phyloP scores from a whole-genome alignment of 768 basidiomycete species.

The Favolaschia claudopus region DNA sequence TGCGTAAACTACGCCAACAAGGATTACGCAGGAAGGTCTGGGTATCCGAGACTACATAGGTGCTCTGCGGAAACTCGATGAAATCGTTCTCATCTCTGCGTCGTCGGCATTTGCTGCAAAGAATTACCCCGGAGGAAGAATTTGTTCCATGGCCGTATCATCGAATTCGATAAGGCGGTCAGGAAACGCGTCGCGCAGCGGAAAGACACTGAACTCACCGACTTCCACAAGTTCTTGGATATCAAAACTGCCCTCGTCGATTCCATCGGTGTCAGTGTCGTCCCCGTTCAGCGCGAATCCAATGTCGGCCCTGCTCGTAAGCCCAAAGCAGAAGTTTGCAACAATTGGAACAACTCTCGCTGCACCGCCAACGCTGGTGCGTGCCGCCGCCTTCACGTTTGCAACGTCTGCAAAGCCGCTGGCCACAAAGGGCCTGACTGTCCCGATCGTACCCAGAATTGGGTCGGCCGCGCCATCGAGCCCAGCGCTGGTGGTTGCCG shows the following conservation, averaged over 20 bases:
- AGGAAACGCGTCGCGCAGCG: background rate
- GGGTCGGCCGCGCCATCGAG: background rate
- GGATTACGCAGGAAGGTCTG: too few species aligned
- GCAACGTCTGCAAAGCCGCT: background rate
- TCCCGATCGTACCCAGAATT: constrained; percentile 2
- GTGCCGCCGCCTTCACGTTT: constrained; percentile 1
- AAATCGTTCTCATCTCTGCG: too few species aligned
- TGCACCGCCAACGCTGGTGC: background rate
- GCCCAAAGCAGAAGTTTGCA: background rate
- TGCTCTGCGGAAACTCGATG: too few species aligned
- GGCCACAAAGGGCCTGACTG: constrained; percentile 9
- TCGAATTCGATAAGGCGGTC: constrained; percentile 17
- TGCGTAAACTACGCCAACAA: too few species aligned
- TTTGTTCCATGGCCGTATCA: constrained; percentile 13
- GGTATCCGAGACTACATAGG: too few species aligned
- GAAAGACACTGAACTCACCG: background rate
- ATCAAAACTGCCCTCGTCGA: constrained; percentile 10
- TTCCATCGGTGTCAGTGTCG: constrained; percentile 2
- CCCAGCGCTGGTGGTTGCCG: background rate
- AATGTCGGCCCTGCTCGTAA: background rate
- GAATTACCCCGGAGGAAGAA: too few species aligned
- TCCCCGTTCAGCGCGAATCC: background rate
- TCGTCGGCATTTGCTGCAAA: too few species aligned
- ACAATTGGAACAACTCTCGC: constrained; percentile 6
- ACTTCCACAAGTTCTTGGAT: constrained; percentile 4